Base-by-base conservation (phyloP, 1,284 basidiomycete genomes). In the Puccinia hordei region DNA sequence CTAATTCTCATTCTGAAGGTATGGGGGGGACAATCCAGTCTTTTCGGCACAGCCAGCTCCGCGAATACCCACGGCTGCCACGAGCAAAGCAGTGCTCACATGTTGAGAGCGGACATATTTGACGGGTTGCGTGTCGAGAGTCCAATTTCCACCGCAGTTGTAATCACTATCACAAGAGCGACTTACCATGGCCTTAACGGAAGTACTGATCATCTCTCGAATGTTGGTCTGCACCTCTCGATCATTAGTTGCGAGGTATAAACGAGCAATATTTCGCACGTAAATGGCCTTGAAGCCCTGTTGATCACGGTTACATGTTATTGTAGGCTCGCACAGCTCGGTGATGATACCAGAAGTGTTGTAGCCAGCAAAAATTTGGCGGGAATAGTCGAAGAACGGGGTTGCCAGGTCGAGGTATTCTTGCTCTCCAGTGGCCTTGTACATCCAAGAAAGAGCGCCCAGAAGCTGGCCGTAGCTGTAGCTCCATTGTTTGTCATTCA, bases 271-370 rank as follows among this genome's bases (percentile, higher is more conserved):
- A 41, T 80, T 80, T 33, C 79, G 49, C 19, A 68, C 79, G 61
- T 80, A 80, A 17, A 68, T 59, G 1, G 79, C 79, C 41, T 80
- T 80, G 41, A 80, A 80, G 41, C 79, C 79, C 65, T 66, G 59
- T 30, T 80, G 79, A 44, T 80, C 79, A 30, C 79, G 69, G 35
- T 80, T 80, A 53, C 79, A 80, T 12, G 33, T 55, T 13, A 15
- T 33, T 30, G 73, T 53, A 12, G 61, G 33, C 30, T 80, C 79
- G 30, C 79, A 80, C 17, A 65, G 53, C 33, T 80, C 71, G 12
- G 79, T 19, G 27, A 80, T 73, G n/a, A 80, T 38, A n/a, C 79
- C 79, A 44, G 69, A 80, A 15, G 53, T 80, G 27, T 66, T 55
- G 35, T 41, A 46, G 27, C 13, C 44, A 27, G 71, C 55, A 24